Evolutionary conservation across 495 filamentous ascomycete genomes (phyloP), one percentile per base, ranked within the genome.

Genomic region (Hyphodiscus hymeniophilus): DNA sequence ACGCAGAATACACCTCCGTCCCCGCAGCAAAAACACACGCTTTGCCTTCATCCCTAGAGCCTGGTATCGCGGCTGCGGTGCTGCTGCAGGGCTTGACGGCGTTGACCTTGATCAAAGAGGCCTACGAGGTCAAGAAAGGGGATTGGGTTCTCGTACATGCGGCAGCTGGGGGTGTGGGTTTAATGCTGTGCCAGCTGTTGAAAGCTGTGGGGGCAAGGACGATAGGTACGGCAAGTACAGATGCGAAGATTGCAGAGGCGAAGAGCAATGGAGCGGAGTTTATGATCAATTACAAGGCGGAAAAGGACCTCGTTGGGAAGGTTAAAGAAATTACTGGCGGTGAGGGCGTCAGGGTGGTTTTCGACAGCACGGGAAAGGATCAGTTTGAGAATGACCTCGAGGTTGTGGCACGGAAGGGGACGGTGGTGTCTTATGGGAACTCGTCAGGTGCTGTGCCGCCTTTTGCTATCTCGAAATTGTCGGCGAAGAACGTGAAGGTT

Each of bases 101-200:
- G 1, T 67, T 95, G 22, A 81, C 89, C 0, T 68, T 96, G 32
- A 79, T 84, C 10, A 81, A 84, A 57, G 92, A 95, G 63, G 76
- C 83, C 11, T 77, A 89, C 50, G 60, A 68, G 0, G 85, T 95
- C 22, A 68, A 85, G 57, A 75, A 60, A 28, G 87, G 82, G 0
- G 87, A 94, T 48, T 94, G 82, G 81, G 75, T 92, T 7, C 77
- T 98, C 1, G 76, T 97, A 26, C 88, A 94, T 54, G 91, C 92
- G 0, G 92, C 92, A 0, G 89, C 90, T 7, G 92, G 92, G 34
- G 92, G 92, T 3, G 85, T 89, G 0, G 92, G 91, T 0, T 70
- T 82, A 34, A 78, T 83, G 66, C 70, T 96, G 45, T 81, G 77
- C 20, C 89, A 94, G 67, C 65, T 96, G 35, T 63, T 96, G 18